These are phyloP conservation scores for Didymellaceae sp. DNA, from an alignment of 2,329 filamentous ascomycete genomes.

Conservation along the genomic window DNA sequence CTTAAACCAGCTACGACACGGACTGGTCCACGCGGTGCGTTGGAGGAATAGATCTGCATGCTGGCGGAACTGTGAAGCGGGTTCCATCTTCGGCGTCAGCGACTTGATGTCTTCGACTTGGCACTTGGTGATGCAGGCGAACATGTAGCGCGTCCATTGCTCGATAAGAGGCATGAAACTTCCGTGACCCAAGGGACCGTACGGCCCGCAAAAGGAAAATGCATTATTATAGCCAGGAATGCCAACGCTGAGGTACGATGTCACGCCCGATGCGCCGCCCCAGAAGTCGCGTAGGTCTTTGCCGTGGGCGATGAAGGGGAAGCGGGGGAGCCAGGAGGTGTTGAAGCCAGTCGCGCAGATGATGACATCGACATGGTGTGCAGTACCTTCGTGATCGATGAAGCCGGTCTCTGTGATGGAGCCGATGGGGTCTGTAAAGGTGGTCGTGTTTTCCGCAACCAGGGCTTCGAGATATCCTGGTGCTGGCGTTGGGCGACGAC, in stretches of 20 bases:
- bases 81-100: constrained; percentile 22
- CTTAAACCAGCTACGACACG: constrained; percentile 36
- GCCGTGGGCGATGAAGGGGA: constrained; percentile 37
- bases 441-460: constrained; percentile 23
- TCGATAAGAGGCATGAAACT: constrained; percentile 36
- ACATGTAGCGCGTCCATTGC: constrained; percentile 33
- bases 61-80: constrained; percentile 24
- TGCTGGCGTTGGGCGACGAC: constrained; percentile 32
- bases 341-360: constrained; percentile 54
- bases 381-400: constrained; percentile 24
- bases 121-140: constrained; percentile 29
- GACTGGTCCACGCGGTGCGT: constrained; percentile 33
- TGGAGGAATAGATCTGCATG: constrained; percentile 34
- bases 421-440: constrained; percentile 28
- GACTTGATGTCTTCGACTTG: constrained; percentile 35
- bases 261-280: constrained; percentile 43
- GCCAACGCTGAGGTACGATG: constrained; percentile 51
- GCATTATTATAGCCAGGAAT: constrained; percentile 55
- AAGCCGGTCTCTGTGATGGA: constrained; percentile 31
- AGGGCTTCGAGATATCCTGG: constrained; percentile 34
- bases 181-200: constrained; percentile 32
- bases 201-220: constrained; percentile 51
- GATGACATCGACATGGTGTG: constrained; percentile 49
- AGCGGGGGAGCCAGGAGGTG: constrained; percentile 35
- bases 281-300: constrained; percentile 47